Conservation (phyloP, 495 filamentous ascomycete species). For the Hypoxylon lenormandii region DNA sequence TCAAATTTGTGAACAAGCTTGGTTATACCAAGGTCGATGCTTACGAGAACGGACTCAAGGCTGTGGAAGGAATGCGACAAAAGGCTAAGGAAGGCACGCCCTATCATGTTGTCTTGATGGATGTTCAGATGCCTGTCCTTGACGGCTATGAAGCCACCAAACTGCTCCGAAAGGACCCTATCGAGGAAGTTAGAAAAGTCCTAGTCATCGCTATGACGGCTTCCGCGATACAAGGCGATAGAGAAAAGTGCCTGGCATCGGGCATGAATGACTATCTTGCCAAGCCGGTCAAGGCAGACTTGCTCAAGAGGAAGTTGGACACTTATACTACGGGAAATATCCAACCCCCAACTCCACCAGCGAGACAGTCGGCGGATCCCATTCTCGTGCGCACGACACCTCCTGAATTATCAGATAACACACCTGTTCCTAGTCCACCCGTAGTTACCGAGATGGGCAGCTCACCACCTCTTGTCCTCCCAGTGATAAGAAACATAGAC, state of each 20-base stretch:
- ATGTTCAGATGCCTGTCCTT: slow-evolving; percentile 92
- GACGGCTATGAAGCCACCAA: slow-evolving; percentile 95
- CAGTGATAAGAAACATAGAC: slow-evolving; percentile 18
- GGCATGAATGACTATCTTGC: slow-evolving; percentile 97
- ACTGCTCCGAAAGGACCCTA: slow-evolving; percentile 77
- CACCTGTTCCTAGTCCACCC: slow-evolving; percentile 25
- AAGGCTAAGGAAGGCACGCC: slow-evolving; percentile 75
- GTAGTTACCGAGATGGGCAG: slow-evolving; percentile 7
- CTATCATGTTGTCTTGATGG: slow-evolving; percentile 88
- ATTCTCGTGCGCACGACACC: slow-evolving; percentile 18
- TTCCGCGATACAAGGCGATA: slow-evolving; percentile 87
- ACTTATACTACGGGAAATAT: slow-evolving; percentile 62
- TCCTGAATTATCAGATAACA: slow-evolving; percentile 16
- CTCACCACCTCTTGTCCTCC: slow-evolving; percentile 28
- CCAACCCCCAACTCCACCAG: slow-evolving; percentile 45
- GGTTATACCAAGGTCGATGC: slow-evolving; percentile 82
- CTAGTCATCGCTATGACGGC: slow-evolving; percentile 95
- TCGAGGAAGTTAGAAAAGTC: slow-evolving; percentile 77
- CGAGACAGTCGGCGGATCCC: slow-evolving; percentile 28
- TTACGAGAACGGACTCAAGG: slow-evolving; percentile 85
- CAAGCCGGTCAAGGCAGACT: slow-evolving; percentile 82
- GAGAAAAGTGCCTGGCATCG: slow-evolving; percentile 89
- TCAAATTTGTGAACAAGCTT: slow-evolving; percentile 85
- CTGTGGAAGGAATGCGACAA: slow-evolving; percentile 83
- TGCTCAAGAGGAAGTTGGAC: slow-evolving; percentile 81